Evolutionary conservation across 257 asterid species (phyloP).

Genomic region (Jasminum sambac): DNA sequence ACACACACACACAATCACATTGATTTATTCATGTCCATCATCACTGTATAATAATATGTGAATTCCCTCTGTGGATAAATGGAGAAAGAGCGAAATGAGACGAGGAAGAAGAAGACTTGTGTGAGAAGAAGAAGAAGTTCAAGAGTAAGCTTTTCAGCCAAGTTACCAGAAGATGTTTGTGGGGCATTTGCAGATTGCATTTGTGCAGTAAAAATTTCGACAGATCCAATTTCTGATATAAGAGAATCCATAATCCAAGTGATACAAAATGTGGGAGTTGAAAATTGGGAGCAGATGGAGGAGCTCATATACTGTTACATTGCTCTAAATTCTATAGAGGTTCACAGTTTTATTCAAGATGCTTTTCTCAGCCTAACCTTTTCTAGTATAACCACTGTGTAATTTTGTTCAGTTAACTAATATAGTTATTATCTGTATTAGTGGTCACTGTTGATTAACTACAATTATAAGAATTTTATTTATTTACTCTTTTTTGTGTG

Average conservation of each 20-base stretch:
- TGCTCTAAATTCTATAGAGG: conserved; percentile 51
- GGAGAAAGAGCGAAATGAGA: conserved; percentile 16
- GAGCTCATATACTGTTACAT: conserved; percentile 62
- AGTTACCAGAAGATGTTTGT: conserved; percentile 49
- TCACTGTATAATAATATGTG: too few species aligned
- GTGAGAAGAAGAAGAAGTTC: conserved; percentile 26
- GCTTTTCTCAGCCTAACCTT: conserved; percentile 53
- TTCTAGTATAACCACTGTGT: neutral
- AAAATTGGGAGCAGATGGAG: conserved; percentile 63
- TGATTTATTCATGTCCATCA: too few species aligned
- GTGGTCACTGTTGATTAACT: too few species aligned
- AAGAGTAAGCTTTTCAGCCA: conserved; percentile 62
- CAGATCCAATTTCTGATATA: conserved; percentile 50
- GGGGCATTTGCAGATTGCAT: conserved; percentile 45
- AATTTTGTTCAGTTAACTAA: neutral
- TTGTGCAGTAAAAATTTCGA: conserved; percentile 61
- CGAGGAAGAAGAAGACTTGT: conserved; percentile 26
- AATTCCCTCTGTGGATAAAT: conserved; percentile 7
- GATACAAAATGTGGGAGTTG: conserved; percentile 48
- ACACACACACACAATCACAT: too few species aligned
- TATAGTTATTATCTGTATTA: too few species aligned
- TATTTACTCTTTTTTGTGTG: too few species aligned
- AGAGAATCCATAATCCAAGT: conserved; percentile 52
- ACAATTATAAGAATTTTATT: too few species aligned
- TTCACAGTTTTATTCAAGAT: conserved; percentile 42